Evolutionary conservation across 108 stramenopile species (phyloP), one percentile per base, ranked within the genome.

Genomic region (Conticribra weissflogii): DNA sequence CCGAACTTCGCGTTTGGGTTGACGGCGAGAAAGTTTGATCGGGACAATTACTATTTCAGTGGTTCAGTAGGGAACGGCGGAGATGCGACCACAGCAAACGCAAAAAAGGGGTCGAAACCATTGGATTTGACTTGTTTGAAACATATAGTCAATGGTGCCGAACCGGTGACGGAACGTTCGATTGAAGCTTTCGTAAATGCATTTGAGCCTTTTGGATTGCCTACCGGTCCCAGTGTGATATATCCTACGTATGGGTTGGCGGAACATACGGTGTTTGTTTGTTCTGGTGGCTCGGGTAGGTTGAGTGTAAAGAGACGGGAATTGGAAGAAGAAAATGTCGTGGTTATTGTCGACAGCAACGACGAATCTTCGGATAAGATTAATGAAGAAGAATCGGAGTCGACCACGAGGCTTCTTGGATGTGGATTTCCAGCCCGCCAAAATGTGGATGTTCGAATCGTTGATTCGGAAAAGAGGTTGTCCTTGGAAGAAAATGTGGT

Each of bases 1-100:
- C 99, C 99, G 16, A 98, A 99, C 71, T 99, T 99, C 75, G 97
- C 95, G 12, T 99, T 96, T 77, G 90, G 86, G 27, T 75, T 99
- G 59, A 85, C 87, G 22, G 86, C 95, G 18, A 91, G 98, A 5
- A 99, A 99, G 70, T 97, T 90, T 58, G 52, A 80, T 41, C 29
- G 75, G 9, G 62, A 79, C 7, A 47, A 72, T 32, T 59, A 76
- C 46, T 44, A 75, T 33, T 84, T 47, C 47, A 56, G 61, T 15
- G 44, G 28, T 5, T 52, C 25, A 3, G 66, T 45, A 28, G 63
- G 53, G 16, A 76, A 76, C 41, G 15, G 31, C 22, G n/a, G n/a
- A n/a, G n/a, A n/a, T n/a, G n/a, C n/a, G n/a, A n/a, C n/a, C n/a
- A n/a, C n/a, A n/a, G n/a, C n/a, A n/a, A n/a, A n/a, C n/a, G n/a